Evolutionary conservation across 2,329 filamentous ascomycete species (phyloP), one percentile per base, ranked within the genome.

Genomic region (Trichoderma arundinaceum): DNA sequence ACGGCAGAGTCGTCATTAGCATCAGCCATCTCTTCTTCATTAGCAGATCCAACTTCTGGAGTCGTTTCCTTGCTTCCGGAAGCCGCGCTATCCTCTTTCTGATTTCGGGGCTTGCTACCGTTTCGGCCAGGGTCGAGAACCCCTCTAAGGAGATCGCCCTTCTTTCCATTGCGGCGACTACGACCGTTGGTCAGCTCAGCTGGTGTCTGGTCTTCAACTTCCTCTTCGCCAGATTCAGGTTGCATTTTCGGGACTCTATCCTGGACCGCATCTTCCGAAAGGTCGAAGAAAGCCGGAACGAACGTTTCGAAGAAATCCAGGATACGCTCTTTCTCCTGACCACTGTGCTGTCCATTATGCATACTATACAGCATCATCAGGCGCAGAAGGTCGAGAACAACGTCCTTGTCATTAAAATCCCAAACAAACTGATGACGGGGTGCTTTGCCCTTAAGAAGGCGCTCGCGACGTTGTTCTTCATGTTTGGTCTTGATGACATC

Each of bases 401-500:
- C 86, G 54, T 88, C 88, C 69, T 88, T 85, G 72, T 94, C 91
- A 35, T 84, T 80, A 72, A 97, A 92, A 17, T 84, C 82, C 80
- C 90, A 94, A 51, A 87, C 82, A 75, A 92, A 91, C 76, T 97
- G 94, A 74, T 90, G 86, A 53, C 86, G 87, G 15, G 87, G 83
- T 6, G 86, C 82, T 67, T 86, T 86, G 70, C 83, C 83, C 74
- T 84, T 87, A 54, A 87, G 83, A 69, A 84, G 86, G 68, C 89
- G 87, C 71, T 89, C 82, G 59, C 91, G 91, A 73, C 91, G 89
- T 75, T 94, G 91, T 77, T 97, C 94, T 76, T 98, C 94, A 71
- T 94, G 91, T 76, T 93, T 96, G 57, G 92, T 93, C 77, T 95
- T 93, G 74, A 98, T 94, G 67, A 95, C 90, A 71, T 93, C 91